Base-by-base conservation (phyloP, 257 asterid species). In the Mitragyna speciosa region DNA sequence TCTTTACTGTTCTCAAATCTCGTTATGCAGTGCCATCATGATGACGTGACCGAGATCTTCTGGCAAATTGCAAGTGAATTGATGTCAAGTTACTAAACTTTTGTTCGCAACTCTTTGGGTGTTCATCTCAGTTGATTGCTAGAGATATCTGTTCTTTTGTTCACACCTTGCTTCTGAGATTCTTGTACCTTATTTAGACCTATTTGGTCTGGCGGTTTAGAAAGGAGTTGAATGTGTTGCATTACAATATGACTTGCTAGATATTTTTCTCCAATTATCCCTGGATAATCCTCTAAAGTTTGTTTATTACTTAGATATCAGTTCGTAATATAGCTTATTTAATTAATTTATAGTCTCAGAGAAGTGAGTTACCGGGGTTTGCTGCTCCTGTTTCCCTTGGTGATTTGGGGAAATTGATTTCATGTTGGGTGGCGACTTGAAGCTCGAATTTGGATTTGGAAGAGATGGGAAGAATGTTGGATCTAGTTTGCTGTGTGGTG, bases 1-100 rank as follows among this genome's bases (percentile, higher is more conserved):
- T 15, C 12, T 20, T 33, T 16, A 28, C 47, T 73, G 56, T 19
- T 22, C 8, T 36, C 5, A n/a, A 47, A 19, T 70, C 4, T 17
- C 64, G 26, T 52, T 70, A 1, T 81, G 73, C 84, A 81, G 84
- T 81, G 84, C 84, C 84, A 17, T 81, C 84, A 0, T 81, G 47
- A 81, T 20, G 41, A 20, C 47, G 15, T 6, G 64, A 24, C 15
- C 1, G 39, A 43, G 17, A 22, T 12, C 43, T 39, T 47, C 6
- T 31, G 4, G 64, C 64, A 4, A 45, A 36, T 9, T 78, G 73
- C 45, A 22, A 66, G 6, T 58, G 11, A 19, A 45, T 24, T 26
- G 73, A 39, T 39, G 58, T 17, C 28, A 41, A 76, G 76, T 49
- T 43, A 10, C 78, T 8, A 7, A 30, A 58, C 72, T 45, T 72